phyloP scores from a whole-genome alignment of 2,329 filamentous ascomycete genomes.

The Claviceps maximensis region DNA sequence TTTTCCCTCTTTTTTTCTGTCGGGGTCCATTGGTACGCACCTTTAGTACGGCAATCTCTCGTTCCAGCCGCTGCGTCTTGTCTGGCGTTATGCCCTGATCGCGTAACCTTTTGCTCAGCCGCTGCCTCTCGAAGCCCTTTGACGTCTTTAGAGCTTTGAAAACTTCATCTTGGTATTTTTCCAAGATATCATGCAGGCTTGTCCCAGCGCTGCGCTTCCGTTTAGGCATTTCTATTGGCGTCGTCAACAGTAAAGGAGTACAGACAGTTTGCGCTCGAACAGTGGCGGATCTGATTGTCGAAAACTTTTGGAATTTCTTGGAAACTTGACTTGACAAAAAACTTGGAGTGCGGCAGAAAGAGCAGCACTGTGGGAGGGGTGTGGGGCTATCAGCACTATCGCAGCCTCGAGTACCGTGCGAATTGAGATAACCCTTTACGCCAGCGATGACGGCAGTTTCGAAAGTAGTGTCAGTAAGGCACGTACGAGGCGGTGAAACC shows the following conservation, averaged over 20 bases:
- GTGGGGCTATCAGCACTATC: neutral
- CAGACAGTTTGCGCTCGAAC: neutral
- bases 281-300: neutral
- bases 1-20: too few species aligned
- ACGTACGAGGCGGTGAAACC: neutral
- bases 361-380: neutral
- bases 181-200: conserved; percentile 35
- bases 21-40: conserved; percentile 22
- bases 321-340: neutral
- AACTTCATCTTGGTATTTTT: conserved; percentile 45
- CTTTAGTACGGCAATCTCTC: conserved; percentile 44
- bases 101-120: conserved; percentile 47
- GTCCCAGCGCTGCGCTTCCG: conserved; percentile 37
- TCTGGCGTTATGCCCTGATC: conserved; percentile 32
- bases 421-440: neutral
- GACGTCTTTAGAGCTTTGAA: conserved; percentile 56
- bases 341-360: neutral
- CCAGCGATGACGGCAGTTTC: too few species aligned
- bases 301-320: neutral
- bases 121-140: conserved; percentile 68
- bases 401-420: neutral
- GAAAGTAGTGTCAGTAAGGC: too few species aligned
- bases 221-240: conserved; percentile 38
- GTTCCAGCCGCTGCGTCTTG: conserved; percentile 47
- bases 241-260: neutral